phyloP scores from a whole-genome alignment of 371 early-diverging fungal species.

The Funneliformis caledonium region DNA sequence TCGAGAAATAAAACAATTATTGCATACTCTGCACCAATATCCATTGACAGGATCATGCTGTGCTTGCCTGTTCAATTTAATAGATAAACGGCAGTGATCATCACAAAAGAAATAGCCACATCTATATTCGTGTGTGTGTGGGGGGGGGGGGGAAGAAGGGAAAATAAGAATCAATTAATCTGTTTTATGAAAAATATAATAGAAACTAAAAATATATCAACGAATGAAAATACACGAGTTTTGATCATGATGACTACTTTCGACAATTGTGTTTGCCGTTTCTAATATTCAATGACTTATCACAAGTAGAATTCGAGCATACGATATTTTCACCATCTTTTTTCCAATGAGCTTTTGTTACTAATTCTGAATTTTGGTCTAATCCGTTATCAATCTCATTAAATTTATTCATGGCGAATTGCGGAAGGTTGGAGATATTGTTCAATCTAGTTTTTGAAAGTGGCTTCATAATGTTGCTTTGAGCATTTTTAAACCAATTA shows the following conservation, averaged over 20 bases:
- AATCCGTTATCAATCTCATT: slow-evolving; percentile 27
- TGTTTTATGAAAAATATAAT: neutral
- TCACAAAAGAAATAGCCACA: slow-evolving; percentile 80
- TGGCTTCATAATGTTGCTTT: slow-evolving; percentile 35
- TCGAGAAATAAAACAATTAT: slow-evolving; percentile 62
- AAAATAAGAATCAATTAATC: neutral
- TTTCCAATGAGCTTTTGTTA: slow-evolving; percentile 37
- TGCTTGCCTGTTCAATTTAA: slow-evolving; percentile 70
- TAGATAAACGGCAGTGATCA: slow-evolving; percentile 68
- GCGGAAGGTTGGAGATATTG: slow-evolving; percentile 21
- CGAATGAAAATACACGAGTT: neutral
- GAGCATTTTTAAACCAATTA: slow-evolving; percentile 41
- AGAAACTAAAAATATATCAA: neutral
- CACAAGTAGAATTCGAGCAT: slow-evolving; percentile 20
- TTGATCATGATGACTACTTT: slow-evolving; percentile 41
- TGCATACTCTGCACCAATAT: slow-evolving; percentile 78
- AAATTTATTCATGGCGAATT: slow-evolving; percentile 20
- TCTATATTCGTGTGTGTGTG: slow-evolving; percentile 44
- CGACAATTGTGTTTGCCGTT: slow-evolving; percentile 46
- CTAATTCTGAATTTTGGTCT: slow-evolving; percentile 19
- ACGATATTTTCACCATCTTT: neutral
- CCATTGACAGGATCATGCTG: slow-evolving; percentile 76
- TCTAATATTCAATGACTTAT: slow-evolving; percentile 19
- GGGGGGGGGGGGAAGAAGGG: neutral
- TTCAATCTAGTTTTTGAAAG: slow-evolving; percentile 36